These are phyloP conservation scores for Kluyveromyces starmeri DNA, from an alignment of 805 yeast species.

Conservation along the genomic window DNA sequence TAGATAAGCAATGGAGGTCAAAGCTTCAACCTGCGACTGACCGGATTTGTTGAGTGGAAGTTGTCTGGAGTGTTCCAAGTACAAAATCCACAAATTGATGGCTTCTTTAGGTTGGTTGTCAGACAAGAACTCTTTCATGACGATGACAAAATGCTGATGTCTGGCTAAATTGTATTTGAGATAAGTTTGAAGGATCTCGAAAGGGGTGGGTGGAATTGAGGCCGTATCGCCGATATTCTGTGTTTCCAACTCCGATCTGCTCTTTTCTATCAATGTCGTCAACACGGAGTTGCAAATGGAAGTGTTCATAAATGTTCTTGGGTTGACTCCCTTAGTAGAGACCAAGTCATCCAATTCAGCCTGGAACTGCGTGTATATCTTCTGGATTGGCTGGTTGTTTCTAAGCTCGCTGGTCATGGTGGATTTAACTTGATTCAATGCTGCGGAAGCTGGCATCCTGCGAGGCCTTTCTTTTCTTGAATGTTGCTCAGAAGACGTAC, in stretches of 20 bases:
- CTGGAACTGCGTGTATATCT: constrained; percentile 2
- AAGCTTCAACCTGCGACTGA: neutral
- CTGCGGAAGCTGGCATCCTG: neutral
- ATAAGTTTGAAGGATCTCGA: constrained; percentile 19
- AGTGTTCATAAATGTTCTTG: neutral
- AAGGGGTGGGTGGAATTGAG: constrained; percentile 15
- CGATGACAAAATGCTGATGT: constrained; percentile 22
- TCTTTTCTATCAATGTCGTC: constrained; percentile 1
- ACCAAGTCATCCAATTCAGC: neutral
- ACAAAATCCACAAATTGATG: constrained; percentile 27
- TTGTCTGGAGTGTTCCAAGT: constrained; percentile 11
- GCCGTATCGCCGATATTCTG: constrained; percentile 3
- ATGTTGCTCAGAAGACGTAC: neutral
- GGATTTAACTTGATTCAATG: neutral
- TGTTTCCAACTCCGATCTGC: neutral
- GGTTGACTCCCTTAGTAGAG: constrained; percentile 1
- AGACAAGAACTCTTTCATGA: constrained; percentile 16
- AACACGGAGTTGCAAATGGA: constrained; percentile 3
- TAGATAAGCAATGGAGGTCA: constrained; percentile 20
- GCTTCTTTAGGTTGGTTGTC: constrained; percentile 20
- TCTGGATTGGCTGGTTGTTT: neutral
- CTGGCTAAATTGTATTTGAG: constrained; percentile 22
- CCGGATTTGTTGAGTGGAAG: constrained; percentile 1
- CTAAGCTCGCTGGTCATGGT: neutral
- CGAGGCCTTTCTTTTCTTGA: no score